These are phyloP conservation scores for Pyrus pyrifolia DNA, from an alignment of 306 rosid genomes.

Conservation along the genomic window DNA sequence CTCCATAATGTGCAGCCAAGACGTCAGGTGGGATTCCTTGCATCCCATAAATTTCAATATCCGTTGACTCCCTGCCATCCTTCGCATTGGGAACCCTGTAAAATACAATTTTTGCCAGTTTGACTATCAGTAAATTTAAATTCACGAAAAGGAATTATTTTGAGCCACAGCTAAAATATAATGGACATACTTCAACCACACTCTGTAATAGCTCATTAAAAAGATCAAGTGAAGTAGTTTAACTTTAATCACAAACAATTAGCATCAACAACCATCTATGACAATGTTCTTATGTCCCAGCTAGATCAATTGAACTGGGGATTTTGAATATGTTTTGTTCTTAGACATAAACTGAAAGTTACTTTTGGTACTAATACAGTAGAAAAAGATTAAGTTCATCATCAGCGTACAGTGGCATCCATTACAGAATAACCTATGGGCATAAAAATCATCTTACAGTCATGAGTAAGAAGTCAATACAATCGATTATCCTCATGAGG, in stretches of 20 bases:
- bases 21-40: conserved; percentile 94
- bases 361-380: not conserved
- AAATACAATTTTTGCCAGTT: conserved; percentile 1
- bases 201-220: not conserved
- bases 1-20: conserved; percentile 95
- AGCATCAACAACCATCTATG: not conserved
- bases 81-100: conserved; percentile 94
- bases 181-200: not conserved
- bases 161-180: not conserved
- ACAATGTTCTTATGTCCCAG: not conserved
- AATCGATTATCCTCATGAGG: not conserved
- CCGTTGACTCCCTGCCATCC: conserved; percentile 81
- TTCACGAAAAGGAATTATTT: not conserved
- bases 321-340: not conserved
- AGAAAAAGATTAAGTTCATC: not conserved
- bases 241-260: not conserved
- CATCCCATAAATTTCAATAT: conserved; percentile 98
- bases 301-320: not conserved
- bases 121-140: not conserved
- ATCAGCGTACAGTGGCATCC: not conserved
- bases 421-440: not conserved
- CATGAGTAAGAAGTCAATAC: not conserved
- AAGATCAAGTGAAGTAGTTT: not conserved
- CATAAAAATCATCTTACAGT: not conserved
- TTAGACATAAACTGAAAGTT: not conserved